phyloP scores from a whole-genome alignment of 2,329 filamentous ascomycete genomes.

The Teratosphaeria zuluensis region DNA sequence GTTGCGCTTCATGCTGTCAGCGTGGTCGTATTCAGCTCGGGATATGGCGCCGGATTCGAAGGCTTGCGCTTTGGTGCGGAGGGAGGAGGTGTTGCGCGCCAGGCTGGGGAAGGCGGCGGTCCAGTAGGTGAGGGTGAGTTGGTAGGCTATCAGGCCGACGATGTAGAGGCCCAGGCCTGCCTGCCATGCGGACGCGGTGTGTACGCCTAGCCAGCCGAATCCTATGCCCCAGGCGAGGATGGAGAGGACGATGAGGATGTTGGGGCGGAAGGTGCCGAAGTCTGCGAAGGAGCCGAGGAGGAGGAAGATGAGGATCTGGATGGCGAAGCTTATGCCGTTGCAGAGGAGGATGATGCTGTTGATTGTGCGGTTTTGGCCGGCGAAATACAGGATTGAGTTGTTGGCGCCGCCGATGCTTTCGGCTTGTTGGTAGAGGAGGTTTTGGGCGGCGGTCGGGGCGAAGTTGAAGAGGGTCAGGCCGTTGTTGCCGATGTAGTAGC shows the following conservation, averaged over 20 bases:
- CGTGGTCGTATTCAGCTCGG: constrained; percentile 50
- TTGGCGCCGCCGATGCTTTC: constrained; percentile 31
- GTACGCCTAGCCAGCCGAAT: constrained; percentile 59
- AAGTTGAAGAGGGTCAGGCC: constrained; percentile 55
- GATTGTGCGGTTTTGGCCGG: constrained; percentile 48
- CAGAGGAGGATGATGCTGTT: constrained; percentile 56
- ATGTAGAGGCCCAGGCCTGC: constrained; percentile 54
- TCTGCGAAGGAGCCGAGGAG: constrained; percentile 47
- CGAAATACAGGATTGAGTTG: constrained; percentile 44
- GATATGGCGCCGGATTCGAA: constrained; percentile 44
- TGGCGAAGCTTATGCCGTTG: constrained; percentile 59
- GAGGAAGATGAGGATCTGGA: constrained; percentile 51
- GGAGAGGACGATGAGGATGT: constrained; percentile 53
- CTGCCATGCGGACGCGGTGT: constrained; percentile 50
- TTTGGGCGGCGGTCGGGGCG: constrained; percentile 55
- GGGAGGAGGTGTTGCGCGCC: constrained; percentile 43
- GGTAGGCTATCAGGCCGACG: constrained; percentile 56
- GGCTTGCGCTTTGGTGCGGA: constrained; percentile 42
- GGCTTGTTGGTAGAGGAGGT: constrained; percentile 52
- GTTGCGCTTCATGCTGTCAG: constrained; percentile 54
- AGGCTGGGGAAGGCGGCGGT: constrained; percentile 54
- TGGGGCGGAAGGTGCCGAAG: constrained; percentile 55
- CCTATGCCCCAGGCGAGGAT: constrained; percentile 53
- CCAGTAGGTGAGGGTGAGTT: constrained; percentile 60
- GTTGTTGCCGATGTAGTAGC: constrained; percentile 59